These are phyloP conservation scores for Jamesozyma gamospora DNA, from an alignment of 805 yeast genomes.

Conservation along the genomic window DNA sequence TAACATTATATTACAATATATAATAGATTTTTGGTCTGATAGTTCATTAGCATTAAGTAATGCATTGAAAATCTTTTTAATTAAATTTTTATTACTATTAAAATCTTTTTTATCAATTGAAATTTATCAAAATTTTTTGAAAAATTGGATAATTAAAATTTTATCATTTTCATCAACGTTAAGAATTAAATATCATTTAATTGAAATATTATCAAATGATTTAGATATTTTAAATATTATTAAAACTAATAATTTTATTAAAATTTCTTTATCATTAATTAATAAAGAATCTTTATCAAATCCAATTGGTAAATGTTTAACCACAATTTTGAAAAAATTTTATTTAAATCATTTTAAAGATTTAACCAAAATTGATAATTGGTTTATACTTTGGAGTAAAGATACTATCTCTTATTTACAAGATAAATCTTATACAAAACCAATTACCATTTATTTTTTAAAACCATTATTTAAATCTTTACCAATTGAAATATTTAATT, in stretches of 20 bases:
- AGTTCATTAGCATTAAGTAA: constrained; percentile 63
- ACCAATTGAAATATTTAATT: constrained; percentile 35
- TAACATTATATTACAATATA: constrained; percentile 37
- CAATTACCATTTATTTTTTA: constrained; percentile 49
- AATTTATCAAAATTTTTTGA: constrained; percentile 20
- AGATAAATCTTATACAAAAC: constrained; percentile 30
- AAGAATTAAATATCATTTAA: constrained; percentile 50
- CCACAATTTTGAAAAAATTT: constrained; percentile 31
- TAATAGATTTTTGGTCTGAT: constrained; percentile 61
- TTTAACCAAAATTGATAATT: constrained; percentile 16
- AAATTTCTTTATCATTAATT: constrained; percentile 40
- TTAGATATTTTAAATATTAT: constrained; percentile 36
- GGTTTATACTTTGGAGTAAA: constrained; percentile 46
- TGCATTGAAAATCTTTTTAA: constrained; percentile 52
- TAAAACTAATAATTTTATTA: constrained; percentile 32
- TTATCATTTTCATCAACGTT: constrained; percentile 39
- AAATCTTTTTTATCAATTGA: constrained; percentile 19
- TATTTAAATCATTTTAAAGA: constrained; percentile 25
- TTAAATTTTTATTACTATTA: constrained; percentile 39
- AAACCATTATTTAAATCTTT: constrained; percentile 48
- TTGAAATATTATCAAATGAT: constrained; percentile 47
- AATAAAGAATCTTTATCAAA: constrained; percentile 52
- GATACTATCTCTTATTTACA: constrained; percentile 31
- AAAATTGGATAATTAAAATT: constrained; percentile 38
- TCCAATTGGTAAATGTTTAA: constrained; percentile 50